Evolutionary conservation across 768 basidiomycete genomes (phyloP).

Genomic region (Naganishia kalamii): DNA sequence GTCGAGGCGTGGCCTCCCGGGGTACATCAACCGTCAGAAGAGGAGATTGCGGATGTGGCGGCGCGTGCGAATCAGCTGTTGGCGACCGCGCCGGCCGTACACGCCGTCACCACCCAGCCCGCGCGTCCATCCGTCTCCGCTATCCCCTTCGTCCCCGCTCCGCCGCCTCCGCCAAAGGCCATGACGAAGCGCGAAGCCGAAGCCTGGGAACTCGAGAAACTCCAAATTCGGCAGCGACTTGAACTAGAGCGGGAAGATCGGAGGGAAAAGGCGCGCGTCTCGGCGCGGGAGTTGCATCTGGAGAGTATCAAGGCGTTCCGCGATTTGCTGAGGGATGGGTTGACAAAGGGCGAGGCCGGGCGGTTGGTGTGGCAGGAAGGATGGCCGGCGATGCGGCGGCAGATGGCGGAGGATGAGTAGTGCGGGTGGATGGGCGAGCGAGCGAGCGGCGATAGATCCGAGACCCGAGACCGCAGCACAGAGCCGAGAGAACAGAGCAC

Average conservation of each 20-base stretch:
- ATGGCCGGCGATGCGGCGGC: neutral
- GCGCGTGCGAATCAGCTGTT: conserved; percentile 6
- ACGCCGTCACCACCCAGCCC: neutral
- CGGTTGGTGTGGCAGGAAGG: neutral
- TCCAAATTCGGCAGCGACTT: conserved; percentile 1
- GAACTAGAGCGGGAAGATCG: conserved; percentile 6
- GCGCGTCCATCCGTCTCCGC: neutral
- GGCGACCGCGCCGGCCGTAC: neutral
- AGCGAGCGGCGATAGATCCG: neutral
- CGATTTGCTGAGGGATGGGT: conserved; percentile 6
- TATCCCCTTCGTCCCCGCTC: no score
- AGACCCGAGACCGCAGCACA: neutral
- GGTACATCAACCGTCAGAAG: neutral
- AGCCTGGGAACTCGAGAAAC: conserved; percentile 11
- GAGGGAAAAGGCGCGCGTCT: neutral
- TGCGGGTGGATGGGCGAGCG: neutral
- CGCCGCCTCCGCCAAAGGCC: neutral
- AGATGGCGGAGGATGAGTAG: conserved; percentile 10
- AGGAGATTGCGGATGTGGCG: neutral
- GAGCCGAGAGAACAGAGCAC: no score
- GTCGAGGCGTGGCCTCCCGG: conserved; percentile 2
- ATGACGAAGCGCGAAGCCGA: neutral
- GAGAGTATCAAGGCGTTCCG: conserved; percentile 13
- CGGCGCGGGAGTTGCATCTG: conserved; percentile 3
- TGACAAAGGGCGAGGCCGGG: neutral